Evolutionary conservation across 2,329 filamentous ascomycete genomes (phyloP), one percentile per base, ranked within the genome.

Genomic region (Gyromitra esculenta): DNA sequence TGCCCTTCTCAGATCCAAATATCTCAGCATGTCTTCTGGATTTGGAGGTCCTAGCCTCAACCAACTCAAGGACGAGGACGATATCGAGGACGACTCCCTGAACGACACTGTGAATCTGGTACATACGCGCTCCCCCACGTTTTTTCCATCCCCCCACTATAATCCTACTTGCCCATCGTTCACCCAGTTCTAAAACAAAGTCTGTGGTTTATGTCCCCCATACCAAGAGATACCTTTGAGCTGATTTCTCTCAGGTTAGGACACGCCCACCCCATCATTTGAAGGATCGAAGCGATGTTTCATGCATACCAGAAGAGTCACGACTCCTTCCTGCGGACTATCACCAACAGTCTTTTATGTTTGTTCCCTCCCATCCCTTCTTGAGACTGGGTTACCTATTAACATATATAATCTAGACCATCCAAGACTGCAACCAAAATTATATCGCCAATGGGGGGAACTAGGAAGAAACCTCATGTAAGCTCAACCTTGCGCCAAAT

Each of bases 21-120:
- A 75, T 57, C 25, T 45, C 72, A 75, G 66, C 31, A 75, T 75
- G 72, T 52, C 72, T 75, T 70, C 59, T 59, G 72, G 65, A 50
- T 39, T 65, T 43, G 48, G 65, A 25, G 48, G 48, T 41, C 50
- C 59, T 65, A 18, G 52, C 60, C 72, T 59, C 72, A 70, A 75
- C 21, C 65, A 75, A 65, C 72, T 75, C 50, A 63, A 75, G 59
- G 59, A 18, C 50, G 65, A 75, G 54, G 72, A 75, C 59, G 72
- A 75, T 6, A 75, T 70, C 25, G 72, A 75, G 71, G 72, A 75
- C 18, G 68, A 71, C 4, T 45, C 48, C 5, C 37, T 72, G 59
- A 45, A 63, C 31, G 68, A 71, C 37, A 50, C 6, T 13, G 72
- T 75, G 66, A 56, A 52, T 65, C 41, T 75, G 72, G 72, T 75